These are phyloP conservation scores for Amyloporia xantha DNA, from an alignment of 768 basidiomycete species.

Conservation along the genomic window DNA sequence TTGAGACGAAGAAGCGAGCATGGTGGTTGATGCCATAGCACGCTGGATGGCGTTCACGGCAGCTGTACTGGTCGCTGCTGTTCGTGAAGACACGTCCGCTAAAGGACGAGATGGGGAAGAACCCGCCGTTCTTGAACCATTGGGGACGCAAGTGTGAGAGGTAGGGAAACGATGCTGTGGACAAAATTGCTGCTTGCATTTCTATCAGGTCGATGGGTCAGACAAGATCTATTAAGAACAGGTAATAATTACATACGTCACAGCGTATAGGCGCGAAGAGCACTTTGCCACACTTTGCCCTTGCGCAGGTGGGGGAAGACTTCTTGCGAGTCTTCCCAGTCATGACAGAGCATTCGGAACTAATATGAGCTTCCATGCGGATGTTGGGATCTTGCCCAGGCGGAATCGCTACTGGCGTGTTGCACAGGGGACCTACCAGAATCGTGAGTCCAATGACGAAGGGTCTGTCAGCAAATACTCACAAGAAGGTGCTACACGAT, in stretches of 20 bases:
- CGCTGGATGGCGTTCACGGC: constrained; percentile 37
- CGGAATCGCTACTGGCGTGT: constrained; percentile 66
- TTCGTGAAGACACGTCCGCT: constrained; percentile 6
- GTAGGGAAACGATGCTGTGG: constrained; percentile 72
- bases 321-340: constrained; percentile 49
- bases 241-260: constrained; percentile 34
- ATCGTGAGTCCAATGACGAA: background rate
- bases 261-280: constrained; percentile 72
- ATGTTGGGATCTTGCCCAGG: constrained; percentile 75
- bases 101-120: background rate
- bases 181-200: constrained; percentile 69
- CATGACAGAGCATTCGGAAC: constrained; percentile 57
- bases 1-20: constrained; percentile 24
- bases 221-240: background rate
- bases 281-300: constrained; percentile 61
- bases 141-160: constrained; percentile 51
- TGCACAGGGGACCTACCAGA: constrained; percentile 65
- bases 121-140: constrained; percentile 6
- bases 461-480: constrained; percentile 21
- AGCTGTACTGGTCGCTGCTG: constrained; percentile 19
- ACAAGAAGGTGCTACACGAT: constrained; percentile 77
- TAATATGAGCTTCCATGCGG: constrained; percentile 74
- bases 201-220: constrained; percentile 31
- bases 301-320: constrained; percentile 52
- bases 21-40: constrained; percentile 28